A percentile compares a stretch with the other conserved stretches of the same genome.
Evolutionary conservation across 2,329 filamentous ascomycete species (phyloP).

Genomic region (Colletotrichum shisoi): DNA sequence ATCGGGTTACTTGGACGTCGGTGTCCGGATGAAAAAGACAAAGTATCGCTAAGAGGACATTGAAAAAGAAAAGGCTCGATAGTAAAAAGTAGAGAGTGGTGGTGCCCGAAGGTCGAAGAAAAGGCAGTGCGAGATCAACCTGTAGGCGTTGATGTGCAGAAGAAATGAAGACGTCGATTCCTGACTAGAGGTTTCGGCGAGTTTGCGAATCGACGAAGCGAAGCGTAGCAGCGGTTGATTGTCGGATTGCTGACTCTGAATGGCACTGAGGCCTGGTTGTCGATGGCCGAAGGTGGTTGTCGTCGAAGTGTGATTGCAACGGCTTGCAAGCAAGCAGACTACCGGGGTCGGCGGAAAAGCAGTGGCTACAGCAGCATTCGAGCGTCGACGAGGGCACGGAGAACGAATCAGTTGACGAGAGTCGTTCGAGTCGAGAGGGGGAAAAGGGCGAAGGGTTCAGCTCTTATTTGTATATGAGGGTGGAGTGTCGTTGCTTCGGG

Average conservation of each 20-base stretch:
- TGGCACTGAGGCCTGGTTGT: constrained; percentile 30
- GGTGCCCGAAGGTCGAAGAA: constrained; percentile 25
- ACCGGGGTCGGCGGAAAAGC: constrained; percentile 37
- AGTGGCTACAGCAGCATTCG: constrained; percentile 39
- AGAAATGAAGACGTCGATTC: constrained; percentile 43
- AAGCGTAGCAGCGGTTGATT: background rate
- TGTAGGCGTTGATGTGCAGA: constrained; percentile 37
- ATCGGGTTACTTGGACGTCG: constrained; percentile 30
- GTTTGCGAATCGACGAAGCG: background rate
- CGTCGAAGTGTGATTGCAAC: constrained; percentile 33
- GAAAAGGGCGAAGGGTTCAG: background rate
- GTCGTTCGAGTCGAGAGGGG: constrained; percentile 14
- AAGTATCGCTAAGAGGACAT: constrained; percentile 57
- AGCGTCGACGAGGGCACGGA: constrained; percentile 13
- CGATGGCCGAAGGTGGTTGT: constrained; percentile 31
- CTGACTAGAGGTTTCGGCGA: constrained; percentile 41
- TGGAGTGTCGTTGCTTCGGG: constrained; percentile 20
- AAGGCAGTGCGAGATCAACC: constrained; percentile 21
- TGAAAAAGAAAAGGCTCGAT: constrained; percentile 43
- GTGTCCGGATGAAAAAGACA: constrained; percentile 44
- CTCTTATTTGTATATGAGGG: constrained; percentile 17
- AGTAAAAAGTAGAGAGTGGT: constrained; percentile 31
- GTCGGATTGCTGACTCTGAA: constrained; percentile 19
- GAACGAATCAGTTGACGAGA: constrained; percentile 22
- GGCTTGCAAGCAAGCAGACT: constrained; percentile 41